Evolutionary conservation across 371 early-diverging fungal species (phyloP).

Genomic region (Apophysomyces variabilis): DNA sequence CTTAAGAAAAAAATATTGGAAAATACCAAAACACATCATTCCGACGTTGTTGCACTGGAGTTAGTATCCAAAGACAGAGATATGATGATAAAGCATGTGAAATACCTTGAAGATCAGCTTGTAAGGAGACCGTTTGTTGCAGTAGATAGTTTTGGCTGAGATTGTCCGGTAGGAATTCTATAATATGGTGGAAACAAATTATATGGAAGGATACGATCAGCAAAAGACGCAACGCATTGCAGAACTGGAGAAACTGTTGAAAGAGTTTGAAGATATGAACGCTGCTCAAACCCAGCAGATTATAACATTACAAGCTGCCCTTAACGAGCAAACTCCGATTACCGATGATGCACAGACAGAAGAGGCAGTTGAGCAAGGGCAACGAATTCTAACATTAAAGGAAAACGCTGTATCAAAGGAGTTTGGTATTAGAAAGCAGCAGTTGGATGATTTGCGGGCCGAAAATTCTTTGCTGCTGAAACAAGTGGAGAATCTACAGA

Average conservation of each 20-base stretch:
- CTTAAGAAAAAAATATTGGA: constrained; percentile 16
- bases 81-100: constrained; percentile 51
- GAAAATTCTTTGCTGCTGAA: constrained; percentile 63
- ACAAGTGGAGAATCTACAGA: constrained; percentile 22
- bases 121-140: constrained; percentile 25
- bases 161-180: constrained; percentile 56
- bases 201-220: constrained; percentile 56
- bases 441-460: constrained; percentile 56
- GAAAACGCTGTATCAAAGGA: constrained; percentile 77
- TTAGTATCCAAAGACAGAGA: constrained; percentile 23
- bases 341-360: background rate
- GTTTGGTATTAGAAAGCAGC: constrained; percentile 65
- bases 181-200: constrained; percentile 62
- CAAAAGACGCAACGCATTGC: constrained; percentile 63
- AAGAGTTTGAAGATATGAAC: constrained; percentile 10
- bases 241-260: constrained; percentile 64
- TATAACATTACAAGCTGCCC: background rate
- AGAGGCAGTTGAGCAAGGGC: constrained; percentile 23
- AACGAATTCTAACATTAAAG: constrained; percentile 67
- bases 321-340: background rate
- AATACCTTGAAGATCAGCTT: constrained; percentile 58
- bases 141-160: background rate
- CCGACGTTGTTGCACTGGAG: constrained; percentile 17
- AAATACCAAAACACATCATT: constrained; percentile 13
- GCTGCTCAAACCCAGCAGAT: background rate